Evolutionary conservation across 345 rosid species (phyloP).

Genomic region (Cardiospermum halicacabum): DNA sequence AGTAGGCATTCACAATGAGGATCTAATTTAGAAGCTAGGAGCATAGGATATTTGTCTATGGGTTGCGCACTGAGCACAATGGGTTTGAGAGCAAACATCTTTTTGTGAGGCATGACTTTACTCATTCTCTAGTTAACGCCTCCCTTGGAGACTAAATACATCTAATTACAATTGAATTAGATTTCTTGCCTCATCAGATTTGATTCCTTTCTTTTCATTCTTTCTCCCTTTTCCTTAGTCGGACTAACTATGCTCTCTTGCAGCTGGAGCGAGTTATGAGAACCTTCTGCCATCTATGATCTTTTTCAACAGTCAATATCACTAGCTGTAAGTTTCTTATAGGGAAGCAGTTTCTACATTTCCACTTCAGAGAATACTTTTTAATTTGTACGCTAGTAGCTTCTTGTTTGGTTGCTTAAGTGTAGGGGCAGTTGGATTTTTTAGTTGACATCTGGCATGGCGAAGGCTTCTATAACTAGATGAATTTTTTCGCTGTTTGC

Average conservation of each 20-base stretch:
- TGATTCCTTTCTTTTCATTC: not conserved
- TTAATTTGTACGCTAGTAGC: not conserved
- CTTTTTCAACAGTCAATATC: conserved; percentile 39
- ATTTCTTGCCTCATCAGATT: not conserved
- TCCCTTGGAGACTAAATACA: not conserved
- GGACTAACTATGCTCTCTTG: conserved; percentile 15
- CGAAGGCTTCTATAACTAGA: conserved; percentile 25
- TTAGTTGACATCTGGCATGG: conserved; percentile 33
- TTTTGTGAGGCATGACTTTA: not conserved
- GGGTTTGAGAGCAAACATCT: not conserved
- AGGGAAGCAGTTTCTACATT: not conserved
- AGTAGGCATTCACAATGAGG: not conserved
- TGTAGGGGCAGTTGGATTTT: conserved; percentile 45
- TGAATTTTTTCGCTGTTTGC: conserved; percentile 11
- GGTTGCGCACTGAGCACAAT: not conserved
- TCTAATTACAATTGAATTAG: not conserved
- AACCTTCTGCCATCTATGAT: conserved; percentile 32
- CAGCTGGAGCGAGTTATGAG: conserved; percentile 36
- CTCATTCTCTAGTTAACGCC: not conserved
- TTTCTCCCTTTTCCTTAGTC: not conserved
- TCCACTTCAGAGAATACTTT: not conserved
- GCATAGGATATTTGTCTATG: not conserved
- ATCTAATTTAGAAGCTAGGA: not conserved
- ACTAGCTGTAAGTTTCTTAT: conserved; percentile 29
- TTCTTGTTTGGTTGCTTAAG: conserved; percentile 7